Evolutionary conservation across 116 monocot species (phyloP).

Genomic region (Cymodocea nodosa): DNA sequence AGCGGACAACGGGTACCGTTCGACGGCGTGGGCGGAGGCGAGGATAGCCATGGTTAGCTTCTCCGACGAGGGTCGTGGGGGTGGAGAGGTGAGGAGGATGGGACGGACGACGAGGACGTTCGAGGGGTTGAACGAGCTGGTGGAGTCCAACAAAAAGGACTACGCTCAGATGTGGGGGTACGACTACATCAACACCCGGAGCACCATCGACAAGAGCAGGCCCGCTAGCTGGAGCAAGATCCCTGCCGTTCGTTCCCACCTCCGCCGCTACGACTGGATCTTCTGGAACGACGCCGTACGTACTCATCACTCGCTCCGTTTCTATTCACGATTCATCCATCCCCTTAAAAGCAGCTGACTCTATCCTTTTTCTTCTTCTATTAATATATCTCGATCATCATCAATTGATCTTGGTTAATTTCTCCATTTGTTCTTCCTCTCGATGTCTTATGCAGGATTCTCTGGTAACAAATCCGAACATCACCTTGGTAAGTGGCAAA

Average conservation of each 20-base stretch:
- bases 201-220: conserved; percentile 36
- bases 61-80: conserved; percentile 22
- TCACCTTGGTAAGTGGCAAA: conserved; percentile 74
- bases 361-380: not conserved
- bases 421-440: not conserved
- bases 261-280: conserved; percentile 54
- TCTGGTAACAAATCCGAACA: conserved; percentile 49
- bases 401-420: not conserved
- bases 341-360: too few species aligned
- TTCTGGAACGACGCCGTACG: conserved; percentile 95
- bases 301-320: too few species aligned
- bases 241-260: conserved; percentile 34
- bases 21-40: not conserved
- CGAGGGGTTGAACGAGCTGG: conserved; percentile 27
- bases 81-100: not conserved
- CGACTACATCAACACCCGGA: conserved; percentile 37
- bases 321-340: too few species aligned
- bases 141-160: conserved; percentile 33
- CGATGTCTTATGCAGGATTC: conserved; percentile 88
- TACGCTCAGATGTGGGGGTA: conserved; percentile 46
- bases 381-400: not conserved
- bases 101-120: conserved; percentile 16
- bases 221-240: conserved; percentile 94
- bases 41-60: conserved; percentile 50
- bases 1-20: not conserved